These are phyloP conservation scores for Myxozyma nipponensis DNA, from an alignment of 805 yeast genomes.

Conservation along the genomic window DNA sequence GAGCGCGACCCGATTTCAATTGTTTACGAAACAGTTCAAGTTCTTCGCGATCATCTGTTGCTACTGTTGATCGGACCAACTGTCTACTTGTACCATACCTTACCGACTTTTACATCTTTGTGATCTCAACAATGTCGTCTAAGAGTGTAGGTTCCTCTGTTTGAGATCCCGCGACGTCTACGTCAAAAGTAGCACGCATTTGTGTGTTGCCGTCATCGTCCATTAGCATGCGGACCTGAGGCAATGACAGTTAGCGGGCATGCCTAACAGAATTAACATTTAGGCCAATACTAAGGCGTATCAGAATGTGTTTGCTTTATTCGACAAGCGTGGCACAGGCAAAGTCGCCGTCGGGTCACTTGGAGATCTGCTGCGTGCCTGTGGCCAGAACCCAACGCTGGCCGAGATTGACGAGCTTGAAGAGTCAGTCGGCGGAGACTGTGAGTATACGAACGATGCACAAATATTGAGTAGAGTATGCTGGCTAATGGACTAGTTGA, in stretches of 20 bases:
- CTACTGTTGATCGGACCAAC: too few relatives aligned
- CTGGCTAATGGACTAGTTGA: constrained; percentile 43
- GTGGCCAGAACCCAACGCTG: constrained; percentile 96
- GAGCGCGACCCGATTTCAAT: too few relatives aligned
- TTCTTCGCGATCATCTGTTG: background rate
- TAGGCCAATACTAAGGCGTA: constrained; percentile 25
- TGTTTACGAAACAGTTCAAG: too few relatives aligned
- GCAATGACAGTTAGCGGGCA: background rate
- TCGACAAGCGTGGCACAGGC: constrained; percentile 95
- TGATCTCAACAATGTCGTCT: constrained; percentile 20
- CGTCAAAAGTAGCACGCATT: too few relatives aligned
- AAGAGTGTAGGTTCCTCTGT: constrained; percentile 12
- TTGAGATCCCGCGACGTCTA: too few relatives aligned
- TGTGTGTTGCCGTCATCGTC: background rate
- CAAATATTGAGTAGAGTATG: background rate
- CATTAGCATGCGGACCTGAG: background rate
- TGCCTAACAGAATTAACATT: background rate
- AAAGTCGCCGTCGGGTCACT: constrained; percentile 75
- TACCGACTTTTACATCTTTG: too few relatives aligned
- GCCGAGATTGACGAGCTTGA: constrained; percentile 71
- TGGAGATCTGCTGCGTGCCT: constrained; percentile 93
- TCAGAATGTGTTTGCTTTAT: constrained; percentile 81
- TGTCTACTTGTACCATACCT: too few relatives aligned
- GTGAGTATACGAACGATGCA: constrained; percentile 31
- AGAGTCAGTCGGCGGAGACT: constrained; percentile 38